These are phyloP conservation scores for Colletotrichum sp. DNA, from an alignment of 2,329 filamentous ascomycete genomes.

Conservation along the genomic window DNA sequence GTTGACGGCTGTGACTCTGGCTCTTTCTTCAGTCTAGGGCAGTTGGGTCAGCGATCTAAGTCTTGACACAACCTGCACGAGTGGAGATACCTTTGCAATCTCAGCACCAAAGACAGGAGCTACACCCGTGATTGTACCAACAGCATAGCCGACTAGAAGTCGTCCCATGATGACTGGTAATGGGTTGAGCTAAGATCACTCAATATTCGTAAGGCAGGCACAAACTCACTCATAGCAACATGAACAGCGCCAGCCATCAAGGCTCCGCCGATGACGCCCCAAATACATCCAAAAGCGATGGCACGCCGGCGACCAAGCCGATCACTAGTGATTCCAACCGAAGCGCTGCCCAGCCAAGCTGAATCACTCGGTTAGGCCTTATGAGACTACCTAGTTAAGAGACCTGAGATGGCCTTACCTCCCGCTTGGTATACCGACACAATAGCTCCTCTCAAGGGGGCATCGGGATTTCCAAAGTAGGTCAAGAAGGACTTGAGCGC, in stretches of 20 bases:
- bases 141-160: conserved; percentile 41
- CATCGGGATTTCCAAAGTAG: conserved; percentile 38
- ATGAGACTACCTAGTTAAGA: no score
- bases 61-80: neutral
- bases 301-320: conserved; percentile 39
- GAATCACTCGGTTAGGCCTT: neutral
- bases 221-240: conserved; percentile 40
- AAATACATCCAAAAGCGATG: conserved; percentile 44
- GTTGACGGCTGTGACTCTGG: conserved; percentile 42
- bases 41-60: neutral
- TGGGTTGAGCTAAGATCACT: neutral
- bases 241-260: conserved; percentile 45
- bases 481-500: conserved; percentile 37
- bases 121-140: conserved; percentile 45
- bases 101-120: conserved; percentile 45
- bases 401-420: conserved; percentile 22
- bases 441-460: conserved; percentile 40
- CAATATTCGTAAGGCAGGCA: neutral
- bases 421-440: conserved; percentile 45
- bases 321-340: conserved; percentile 42
- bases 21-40: conserved; percentile 37
- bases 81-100: conserved; percentile 39
- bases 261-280: conserved; percentile 41
- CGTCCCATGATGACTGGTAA: conserved; percentile 39
- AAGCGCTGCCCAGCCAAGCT: conserved; percentile 45